Evolutionary conservation across 2,329 filamentous ascomycete species (phyloP).

Genomic region (Myriosclerotinia duriaeana): DNA sequence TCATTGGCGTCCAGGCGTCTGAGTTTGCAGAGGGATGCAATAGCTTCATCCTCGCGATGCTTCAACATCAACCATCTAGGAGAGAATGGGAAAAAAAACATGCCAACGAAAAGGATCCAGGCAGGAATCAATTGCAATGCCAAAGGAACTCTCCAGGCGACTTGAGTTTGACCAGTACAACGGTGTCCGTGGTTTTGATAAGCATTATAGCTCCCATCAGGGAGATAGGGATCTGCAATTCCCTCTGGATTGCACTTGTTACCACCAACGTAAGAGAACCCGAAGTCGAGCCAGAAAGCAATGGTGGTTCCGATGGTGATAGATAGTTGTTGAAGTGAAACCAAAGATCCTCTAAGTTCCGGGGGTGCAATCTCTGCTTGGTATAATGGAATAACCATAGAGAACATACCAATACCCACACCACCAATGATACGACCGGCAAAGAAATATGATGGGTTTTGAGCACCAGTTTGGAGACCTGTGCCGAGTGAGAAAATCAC

Average conservation of each 20-base stretch:
- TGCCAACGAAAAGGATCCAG: slow-evolving; percentile 56
- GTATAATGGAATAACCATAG: slow-evolving; percentile 55
- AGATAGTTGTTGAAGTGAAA: slow-evolving; percentile 61
- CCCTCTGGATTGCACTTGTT: slow-evolving; percentile 41
- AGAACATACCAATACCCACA: slow-evolving; percentile 52
- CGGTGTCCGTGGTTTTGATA: slow-evolving; percentile 53
- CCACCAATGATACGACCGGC: slow-evolving; percentile 51
- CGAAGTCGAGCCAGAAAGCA: slow-evolving; percentile 59
- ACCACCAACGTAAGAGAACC: slow-evolving; percentile 50
- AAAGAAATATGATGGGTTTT: slow-evolving; percentile 53
- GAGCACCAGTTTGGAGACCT: slow-evolving; percentile 44
- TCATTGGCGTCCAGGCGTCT: slow-evolving; percentile 47
- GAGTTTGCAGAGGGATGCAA: slow-evolving; percentile 46
- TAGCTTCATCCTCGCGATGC: slow-evolving; percentile 42
- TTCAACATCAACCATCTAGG: too few relatives aligned
- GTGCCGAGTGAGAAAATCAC: slow-evolving; percentile 53
- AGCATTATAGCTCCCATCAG: slow-evolving; percentile 43
- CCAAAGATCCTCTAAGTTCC: slow-evolving; percentile 57
- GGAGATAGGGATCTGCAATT: slow-evolving; percentile 14
- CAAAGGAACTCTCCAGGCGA: slow-evolving; percentile 61
- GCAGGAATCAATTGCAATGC: slow-evolving; percentile 60
- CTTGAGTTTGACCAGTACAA: slow-evolving; percentile 34
- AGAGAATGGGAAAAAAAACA: too few relatives aligned
- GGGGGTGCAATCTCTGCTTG: slow-evolving; percentile 59
- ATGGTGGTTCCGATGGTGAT: slow-evolving; percentile 51